Percentiles rank a stretch among this genome's conserved stretches.
Conservation (phyloP, 2,329 filamentous ascomycete genomes). For the Hymenoscyphus linearis region DNA sequence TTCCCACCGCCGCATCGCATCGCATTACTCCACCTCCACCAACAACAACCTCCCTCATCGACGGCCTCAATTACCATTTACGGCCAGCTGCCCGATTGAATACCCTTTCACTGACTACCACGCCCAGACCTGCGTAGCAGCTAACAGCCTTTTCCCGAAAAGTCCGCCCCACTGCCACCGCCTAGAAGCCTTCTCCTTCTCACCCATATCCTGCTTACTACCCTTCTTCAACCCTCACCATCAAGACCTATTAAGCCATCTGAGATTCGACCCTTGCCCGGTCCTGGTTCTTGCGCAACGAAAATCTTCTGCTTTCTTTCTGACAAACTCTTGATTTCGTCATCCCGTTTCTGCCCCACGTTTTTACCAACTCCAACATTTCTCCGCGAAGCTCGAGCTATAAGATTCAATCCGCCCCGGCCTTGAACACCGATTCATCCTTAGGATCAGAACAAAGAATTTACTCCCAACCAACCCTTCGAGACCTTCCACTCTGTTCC, state of each 20-base stretch:
- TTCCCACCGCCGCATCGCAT: neutral
- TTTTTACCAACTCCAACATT: neutral
- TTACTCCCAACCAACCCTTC: neutral
- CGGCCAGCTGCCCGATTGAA: no score
- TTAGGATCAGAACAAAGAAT: neutral
- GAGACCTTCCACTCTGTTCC: neutral
- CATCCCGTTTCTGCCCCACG: constrained; percentile 4
- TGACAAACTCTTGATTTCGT: neutral
- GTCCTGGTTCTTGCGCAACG: neutral
- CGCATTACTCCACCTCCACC: no score
- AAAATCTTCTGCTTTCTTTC: neutral
- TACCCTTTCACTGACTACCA: neutral
- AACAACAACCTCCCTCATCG: neutral
- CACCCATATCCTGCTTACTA: neutral
- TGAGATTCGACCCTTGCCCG: neutral
- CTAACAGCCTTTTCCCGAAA: neutral
- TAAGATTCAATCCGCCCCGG: constrained; percentile 1
- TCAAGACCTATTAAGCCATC: neutral
- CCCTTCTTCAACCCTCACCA: neutral
- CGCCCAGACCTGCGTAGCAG: neutral
- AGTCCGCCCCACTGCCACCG: neutral
- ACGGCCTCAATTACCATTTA: neutral
- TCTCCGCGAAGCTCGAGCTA: constrained; percentile 1
- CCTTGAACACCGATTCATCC: neutral
- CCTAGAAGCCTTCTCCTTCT: neutral